A percentile compares a stretch with the other conserved stretches of the same genome.
These are phyloP conservation scores for Trichoderma simmonsii DNA, from an alignment of 2,329 filamentous ascomycete genomes.

Conservation along the genomic window DNA sequence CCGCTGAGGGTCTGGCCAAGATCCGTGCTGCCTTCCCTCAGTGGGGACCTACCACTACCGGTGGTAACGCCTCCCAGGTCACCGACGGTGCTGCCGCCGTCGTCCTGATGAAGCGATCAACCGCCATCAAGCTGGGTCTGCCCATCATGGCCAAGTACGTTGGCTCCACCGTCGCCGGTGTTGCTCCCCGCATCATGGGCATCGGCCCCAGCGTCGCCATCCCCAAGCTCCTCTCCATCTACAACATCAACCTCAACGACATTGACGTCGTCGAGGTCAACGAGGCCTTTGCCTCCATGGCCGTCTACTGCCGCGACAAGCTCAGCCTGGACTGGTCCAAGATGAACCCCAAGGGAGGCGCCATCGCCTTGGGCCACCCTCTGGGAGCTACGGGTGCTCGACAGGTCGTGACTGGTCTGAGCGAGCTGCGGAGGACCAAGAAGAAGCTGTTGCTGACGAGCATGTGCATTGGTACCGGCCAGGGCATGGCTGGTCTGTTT, in stretches of 20 bases:
- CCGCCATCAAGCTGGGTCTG: slow-evolving; percentile 79
- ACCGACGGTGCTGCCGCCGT: slow-evolving; percentile 91
- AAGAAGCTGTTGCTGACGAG: slow-evolving; percentile 90
- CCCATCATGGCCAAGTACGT: slow-evolving; percentile 94
- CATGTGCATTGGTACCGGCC: slow-evolving; percentile 77
- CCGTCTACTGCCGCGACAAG: slow-evolving; percentile 81
- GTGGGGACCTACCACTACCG: slow-evolving; percentile 75
- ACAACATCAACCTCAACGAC: slow-evolving; percentile 74
- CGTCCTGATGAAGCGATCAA: slow-evolving; percentile 90
- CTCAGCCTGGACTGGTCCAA: slow-evolving; percentile 69
- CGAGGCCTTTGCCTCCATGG: slow-evolving; percentile 98
- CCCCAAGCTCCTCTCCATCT: slow-evolving; percentile 79
- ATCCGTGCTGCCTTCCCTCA: slow-evolving; percentile 87
- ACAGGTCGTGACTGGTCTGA: slow-evolving; percentile 86
- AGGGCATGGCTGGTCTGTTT: slow-evolving; percentile 66
- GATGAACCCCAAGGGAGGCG: slow-evolving; percentile 78
- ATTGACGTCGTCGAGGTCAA: slow-evolving; percentile 92
- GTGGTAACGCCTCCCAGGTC: slow-evolving; percentile 91
- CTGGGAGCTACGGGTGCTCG: slow-evolving; percentile 74
- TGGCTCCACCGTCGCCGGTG: slow-evolving; percentile 83
- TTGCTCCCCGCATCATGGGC: slow-evolving; percentile 94
- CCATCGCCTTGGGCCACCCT: slow-evolving; percentile 79
- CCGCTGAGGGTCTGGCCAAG: slow-evolving; percentile 76
- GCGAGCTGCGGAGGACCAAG: slow-evolving; percentile 77
- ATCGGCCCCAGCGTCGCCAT: slow-evolving; percentile 75